Evolutionary conservation across 768 basidiomycete species (phyloP).

Genomic region (Amanita muscaria): DNA sequence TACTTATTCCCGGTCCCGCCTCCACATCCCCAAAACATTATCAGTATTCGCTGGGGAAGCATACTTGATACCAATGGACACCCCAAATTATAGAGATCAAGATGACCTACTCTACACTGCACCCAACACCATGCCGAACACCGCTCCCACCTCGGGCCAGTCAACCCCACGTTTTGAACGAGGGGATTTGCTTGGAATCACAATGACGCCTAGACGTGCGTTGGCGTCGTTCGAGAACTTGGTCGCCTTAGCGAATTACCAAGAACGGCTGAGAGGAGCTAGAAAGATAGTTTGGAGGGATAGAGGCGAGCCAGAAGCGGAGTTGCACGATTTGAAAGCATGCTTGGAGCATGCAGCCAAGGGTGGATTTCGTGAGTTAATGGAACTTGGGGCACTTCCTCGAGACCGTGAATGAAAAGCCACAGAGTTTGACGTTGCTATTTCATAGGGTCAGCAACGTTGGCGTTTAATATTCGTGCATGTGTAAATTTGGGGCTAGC

Average conservation of each 20-base stretch:
- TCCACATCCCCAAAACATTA: no score
- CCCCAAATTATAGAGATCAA: no score
- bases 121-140: neutral
- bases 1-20: no score
- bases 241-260: conserved; percentile 76
- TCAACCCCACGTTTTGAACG: conserved; percentile 2
- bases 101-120: neutral
- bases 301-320: conserved; percentile 64
- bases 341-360: conserved; percentile 63
- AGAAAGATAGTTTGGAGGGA: conserved; percentile 80
- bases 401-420: no score
- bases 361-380: conserved; percentile 70
- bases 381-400: no score
- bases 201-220: conserved; percentile 45
- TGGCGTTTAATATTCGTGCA: conserved; percentile 78
- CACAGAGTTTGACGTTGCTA: neutral
- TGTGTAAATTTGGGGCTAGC: conserved; percentile 76
- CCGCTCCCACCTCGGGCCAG: neutral
- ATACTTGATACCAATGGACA: no score
- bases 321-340: conserved; percentile 52
- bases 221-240: conserved; percentile 79
- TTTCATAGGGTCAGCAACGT: conserved; percentile 60
- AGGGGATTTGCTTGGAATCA: conserved; percentile 22
- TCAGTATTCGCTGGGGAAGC: no score
- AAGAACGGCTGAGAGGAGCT: conserved; percentile 64